Percentiles rank a stretch among this genome's conserved stretches.
These are phyloP conservation scores for Microbotryomycetes sp. DNA, from an alignment of 1,284 basidiomycete genomes.

Conservation along the genomic window DNA sequence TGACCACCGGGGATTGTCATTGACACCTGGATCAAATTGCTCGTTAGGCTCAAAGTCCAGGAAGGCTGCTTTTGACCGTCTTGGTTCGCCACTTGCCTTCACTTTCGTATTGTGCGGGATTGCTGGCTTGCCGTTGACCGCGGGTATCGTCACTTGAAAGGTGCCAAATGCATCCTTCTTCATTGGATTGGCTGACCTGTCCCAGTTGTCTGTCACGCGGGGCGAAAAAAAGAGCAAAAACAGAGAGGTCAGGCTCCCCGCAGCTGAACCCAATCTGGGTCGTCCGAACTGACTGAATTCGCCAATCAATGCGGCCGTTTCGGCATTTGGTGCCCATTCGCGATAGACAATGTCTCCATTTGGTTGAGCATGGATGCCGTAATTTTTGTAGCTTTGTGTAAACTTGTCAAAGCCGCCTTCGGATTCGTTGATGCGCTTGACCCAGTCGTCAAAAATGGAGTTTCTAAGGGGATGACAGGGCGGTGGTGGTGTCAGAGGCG, in stretches of 20 bases:
- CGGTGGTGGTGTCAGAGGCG: not conserved
- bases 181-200: conserved; percentile 76
- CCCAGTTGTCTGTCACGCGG: conserved; percentile 65
- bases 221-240: not conserved
- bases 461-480: not conserved
- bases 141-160: conserved; percentile 81
- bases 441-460: conserved; percentile 59
- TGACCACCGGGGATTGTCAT: conserved; percentile 66
- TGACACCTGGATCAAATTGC: conserved; percentile 56
- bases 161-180: conserved; percentile 78
- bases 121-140: conserved; percentile 62
- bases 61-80: not conserved
- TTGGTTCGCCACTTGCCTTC: conserved; percentile 45
- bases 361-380: conserved; percentile 67
- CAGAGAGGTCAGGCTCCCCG: not conserved
- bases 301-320: conserved; percentile 75
- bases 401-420: conserved; percentile 89
- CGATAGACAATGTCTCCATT: conserved; percentile 72
- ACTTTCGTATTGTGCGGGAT: conserved; percentile 86
- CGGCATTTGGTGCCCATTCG: conserved; percentile 93
- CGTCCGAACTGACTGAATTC: conserved; percentile 75
- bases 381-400: conserved; percentile 74
- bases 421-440: conserved; percentile 58
- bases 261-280: not conserved
- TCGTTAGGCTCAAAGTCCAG: too few species aligned